These are phyloP conservation scores for Buxus sempervirens DNA, from an alignment of 164 flowering plant species.

Conservation along the genomic window DNA sequence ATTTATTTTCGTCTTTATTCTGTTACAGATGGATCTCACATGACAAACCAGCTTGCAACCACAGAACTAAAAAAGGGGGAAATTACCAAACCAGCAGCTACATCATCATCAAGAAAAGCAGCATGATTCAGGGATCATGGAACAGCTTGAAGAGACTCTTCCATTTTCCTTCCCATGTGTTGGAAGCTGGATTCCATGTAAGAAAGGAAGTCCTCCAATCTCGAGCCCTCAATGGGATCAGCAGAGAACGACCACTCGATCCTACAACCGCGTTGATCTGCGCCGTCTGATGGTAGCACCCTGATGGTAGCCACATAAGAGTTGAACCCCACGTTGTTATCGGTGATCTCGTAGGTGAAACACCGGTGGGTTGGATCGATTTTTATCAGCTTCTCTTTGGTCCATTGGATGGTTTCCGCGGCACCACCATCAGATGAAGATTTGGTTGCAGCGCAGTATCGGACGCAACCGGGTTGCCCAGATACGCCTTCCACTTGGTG, in stretches of 20 bases:
- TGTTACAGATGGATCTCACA: too few relatives aligned
- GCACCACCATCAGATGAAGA: neutral
- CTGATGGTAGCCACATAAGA: neutral
- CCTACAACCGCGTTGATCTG: neutral
- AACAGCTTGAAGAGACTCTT: neutral
- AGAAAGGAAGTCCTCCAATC: neutral
- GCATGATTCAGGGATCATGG: too few relatives aligned
- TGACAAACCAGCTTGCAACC: too few relatives aligned
- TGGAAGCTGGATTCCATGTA: neutral
- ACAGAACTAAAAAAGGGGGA: too few relatives aligned
- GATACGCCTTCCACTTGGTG: conserved; percentile 7
- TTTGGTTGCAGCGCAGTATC: conserved; percentile 1
- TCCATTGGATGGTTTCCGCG: conserved; percentile 7
- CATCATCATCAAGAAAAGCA: too few relatives aligned
- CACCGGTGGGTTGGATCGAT: neutral
- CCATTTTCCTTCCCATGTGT: neutral
- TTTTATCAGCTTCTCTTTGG: conserved; percentile 12
- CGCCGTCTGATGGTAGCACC: neutral
- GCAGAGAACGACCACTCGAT: neutral
- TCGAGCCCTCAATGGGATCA: neutral
- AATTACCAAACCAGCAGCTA: too few relatives aligned
- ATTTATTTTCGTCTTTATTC: too few relatives aligned
- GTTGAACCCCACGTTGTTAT: neutral
- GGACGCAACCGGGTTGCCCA: conserved; percentile 13
- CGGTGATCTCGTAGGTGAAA: neutral